phyloP scores from a whole-genome alignment of 139 green algal genomes.

The Nannochloris sp. region DNA sequence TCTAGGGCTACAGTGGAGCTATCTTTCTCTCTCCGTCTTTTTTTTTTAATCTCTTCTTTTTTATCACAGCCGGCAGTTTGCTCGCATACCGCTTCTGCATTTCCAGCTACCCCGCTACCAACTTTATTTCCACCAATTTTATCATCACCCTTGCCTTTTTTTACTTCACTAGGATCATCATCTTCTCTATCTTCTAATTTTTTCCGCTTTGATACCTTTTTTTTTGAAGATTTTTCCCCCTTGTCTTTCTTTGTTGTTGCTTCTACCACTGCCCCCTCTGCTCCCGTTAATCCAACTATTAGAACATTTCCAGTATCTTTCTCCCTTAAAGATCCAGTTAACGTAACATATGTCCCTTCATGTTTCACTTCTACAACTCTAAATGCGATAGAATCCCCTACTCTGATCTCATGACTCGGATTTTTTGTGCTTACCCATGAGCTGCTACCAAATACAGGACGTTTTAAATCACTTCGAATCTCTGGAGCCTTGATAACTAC shows the following conservation, averaged over 20 bases:
- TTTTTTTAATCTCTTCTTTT: not conserved
- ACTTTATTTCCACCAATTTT: not conserved
- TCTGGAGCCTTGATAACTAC: slow-evolving; percentile 30
- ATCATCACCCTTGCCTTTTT: too few species aligned
- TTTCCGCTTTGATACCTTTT: too few species aligned
- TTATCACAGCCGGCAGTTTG: not conserved
- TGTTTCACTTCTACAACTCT: slow-evolving; percentile 8
- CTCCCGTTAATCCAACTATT: not conserved
- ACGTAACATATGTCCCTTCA: slow-evolving; percentile 19
- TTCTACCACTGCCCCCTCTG: not conserved
- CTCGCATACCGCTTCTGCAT: not conserved
- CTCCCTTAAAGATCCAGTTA: slow-evolving; percentile 25
- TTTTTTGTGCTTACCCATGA: slow-evolving; percentile 17
- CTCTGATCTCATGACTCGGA: slow-evolving; percentile 11
- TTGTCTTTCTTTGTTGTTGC: not conserved
- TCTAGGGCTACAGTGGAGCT: not conserved
- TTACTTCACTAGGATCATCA: not conserved
- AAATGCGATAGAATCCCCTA: slow-evolving; percentile 23
- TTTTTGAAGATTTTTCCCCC: too few species aligned
- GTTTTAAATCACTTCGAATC: slow-evolving; percentile 32
- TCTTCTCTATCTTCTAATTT: not conserved
- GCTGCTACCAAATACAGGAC: slow-evolving; percentile 14
- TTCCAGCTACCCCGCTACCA: not conserved
- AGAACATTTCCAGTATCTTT: slow-evolving; percentile 1
- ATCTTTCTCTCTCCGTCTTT: not conserved